A percentile compares a stretch with the other conserved stretches of the same genome.
Conservation (phyloP, 1,284 basidiomycete genomes). For the Pisolithus thermaeus region DNA sequence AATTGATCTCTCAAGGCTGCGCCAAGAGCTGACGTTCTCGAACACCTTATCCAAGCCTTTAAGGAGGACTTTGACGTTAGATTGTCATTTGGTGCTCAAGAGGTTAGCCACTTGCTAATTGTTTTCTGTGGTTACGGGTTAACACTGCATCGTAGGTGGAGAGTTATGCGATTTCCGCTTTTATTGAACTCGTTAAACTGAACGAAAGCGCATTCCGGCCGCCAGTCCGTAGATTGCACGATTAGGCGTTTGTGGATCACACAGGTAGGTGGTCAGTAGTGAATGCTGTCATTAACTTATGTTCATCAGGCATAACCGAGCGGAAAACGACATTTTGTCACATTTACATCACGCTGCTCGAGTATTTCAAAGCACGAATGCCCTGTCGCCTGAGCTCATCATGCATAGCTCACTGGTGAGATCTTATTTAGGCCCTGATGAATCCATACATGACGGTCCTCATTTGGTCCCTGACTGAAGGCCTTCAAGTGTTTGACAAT, state of each 20-base stretch:
- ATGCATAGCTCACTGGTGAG: not conserved
- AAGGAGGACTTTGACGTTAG: slow-evolving; percentile 71
- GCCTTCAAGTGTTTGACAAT: slow-evolving; percentile 48
- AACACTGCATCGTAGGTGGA: slow-evolving; percentile 38
- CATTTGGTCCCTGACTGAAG: slow-evolving; percentile 62
- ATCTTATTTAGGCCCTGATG: slow-evolving; percentile 63
- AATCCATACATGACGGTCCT: slow-evolving; percentile 85
- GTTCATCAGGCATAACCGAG: slow-evolving; percentile 30
- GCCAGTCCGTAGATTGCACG: slow-evolving; percentile 86
- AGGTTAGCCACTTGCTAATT: slow-evolving; percentile 25
- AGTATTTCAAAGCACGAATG: slow-evolving; percentile 73
- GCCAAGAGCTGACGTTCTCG: slow-evolving; percentile 58
- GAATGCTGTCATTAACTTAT: not conserved
- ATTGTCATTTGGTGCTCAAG: slow-evolving; percentile 26
- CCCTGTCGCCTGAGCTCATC: not conserved
- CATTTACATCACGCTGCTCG: slow-evolving; percentile 66
- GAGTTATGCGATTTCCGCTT: slow-evolving; percentile 57
- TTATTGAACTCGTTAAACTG: slow-evolving; percentile 86
- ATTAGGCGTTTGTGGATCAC: slow-evolving; percentile 83
- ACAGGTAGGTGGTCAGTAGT: slow-evolving; percentile 35
- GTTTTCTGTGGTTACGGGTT: not conserved
- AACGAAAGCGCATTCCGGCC: slow-evolving; percentile 93
- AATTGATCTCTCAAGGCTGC: slow-evolving; percentile 62
- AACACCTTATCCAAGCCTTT: slow-evolving; percentile 71
- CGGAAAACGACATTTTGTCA: slow-evolving; percentile 69